A percentile compares a stretch with the other conserved stretches of the same genome.
These are phyloP conservation scores for Tetradesmus lagerheimii DNA, from an alignment of 139 green algal species.

Conservation along the genomic window DNA sequence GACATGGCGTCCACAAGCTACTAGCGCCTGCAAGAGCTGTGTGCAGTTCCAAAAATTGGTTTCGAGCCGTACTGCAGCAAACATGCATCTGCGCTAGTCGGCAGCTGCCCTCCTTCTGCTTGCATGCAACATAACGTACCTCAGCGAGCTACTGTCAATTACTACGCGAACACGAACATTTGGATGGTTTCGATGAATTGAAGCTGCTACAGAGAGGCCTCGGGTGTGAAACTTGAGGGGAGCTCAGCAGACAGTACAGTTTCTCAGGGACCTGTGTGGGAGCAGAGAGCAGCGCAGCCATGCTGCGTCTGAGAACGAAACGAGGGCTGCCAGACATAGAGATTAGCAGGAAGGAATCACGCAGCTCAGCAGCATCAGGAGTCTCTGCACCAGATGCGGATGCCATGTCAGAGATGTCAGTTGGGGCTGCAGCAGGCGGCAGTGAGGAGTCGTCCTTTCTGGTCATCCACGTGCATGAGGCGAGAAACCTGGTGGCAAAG, in stretches of 20 bases:
- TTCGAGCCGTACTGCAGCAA: background rate
- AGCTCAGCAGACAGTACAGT: background rate
- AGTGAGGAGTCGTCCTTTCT: slow-evolving; percentile 11
- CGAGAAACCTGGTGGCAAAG: slow-evolving; percentile 40
- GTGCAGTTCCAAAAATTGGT: too few relatives aligned
- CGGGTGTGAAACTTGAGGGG: background rate
- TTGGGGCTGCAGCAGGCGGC: background rate
- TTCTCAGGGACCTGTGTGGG: background rate
- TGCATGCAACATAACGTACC: background rate
- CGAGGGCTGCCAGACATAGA: background rate
- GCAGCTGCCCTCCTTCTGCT: background rate
- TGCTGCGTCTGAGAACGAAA: background rate
- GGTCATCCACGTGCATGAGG: slow-evolving; percentile 34
- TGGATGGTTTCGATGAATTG: background rate
- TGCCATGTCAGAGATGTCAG: background rate
- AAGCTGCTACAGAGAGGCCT: background rate
- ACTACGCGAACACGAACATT: background rate
- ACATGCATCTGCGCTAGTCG: background rate
- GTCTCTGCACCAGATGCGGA: slow-evolving; percentile 1
- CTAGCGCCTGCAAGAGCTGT: too few relatives aligned
- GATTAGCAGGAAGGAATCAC: background rate
- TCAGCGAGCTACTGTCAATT: background rate
- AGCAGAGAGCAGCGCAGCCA: background rate
- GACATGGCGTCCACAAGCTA: too few relatives aligned
- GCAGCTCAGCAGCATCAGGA: background rate